phyloP scores from a whole-genome alignment of 106 monocot species.

The Ottelia alismoides region DNA sequence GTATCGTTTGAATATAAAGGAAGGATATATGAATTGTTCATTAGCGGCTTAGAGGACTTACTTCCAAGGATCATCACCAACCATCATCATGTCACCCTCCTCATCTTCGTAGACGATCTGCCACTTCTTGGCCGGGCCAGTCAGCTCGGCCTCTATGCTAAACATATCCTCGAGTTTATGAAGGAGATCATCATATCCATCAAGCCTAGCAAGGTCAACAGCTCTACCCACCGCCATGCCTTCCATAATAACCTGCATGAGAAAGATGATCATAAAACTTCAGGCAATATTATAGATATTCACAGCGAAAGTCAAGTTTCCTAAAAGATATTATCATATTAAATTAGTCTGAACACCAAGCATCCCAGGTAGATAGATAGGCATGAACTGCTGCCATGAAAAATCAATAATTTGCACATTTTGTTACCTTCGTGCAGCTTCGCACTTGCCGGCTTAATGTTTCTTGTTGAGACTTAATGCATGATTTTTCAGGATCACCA shows the following conservation, averaged over 20 bases:
- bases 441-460: constrained; percentile 12
- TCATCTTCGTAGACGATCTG: constrained; percentile 83
- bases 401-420: background rate
- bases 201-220: constrained; percentile 66
- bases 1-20: no score
- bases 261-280: background rate
- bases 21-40: no score
- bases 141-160: constrained; percentile 41
- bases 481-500: constrained; percentile 55
- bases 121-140: constrained; percentile 51
- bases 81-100: constrained; percentile 84
- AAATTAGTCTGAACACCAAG: no score
- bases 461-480: constrained; percentile 41
- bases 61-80: constrained; percentile 90
- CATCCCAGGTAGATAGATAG: background rate
- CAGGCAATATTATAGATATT: background rate
- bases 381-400: background rate
- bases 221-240: constrained; percentile 94
- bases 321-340: background rate
- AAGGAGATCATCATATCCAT: constrained; percentile 49
- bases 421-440: constrained; percentile 22
- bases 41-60: no score
- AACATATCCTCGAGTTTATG: constrained; percentile 81
- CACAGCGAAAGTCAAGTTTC: background rate
- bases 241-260: constrained; percentile 85